Base-by-base conservation (phyloP, 1,284 basidiomycete species). In the Irpex sp. region DNA sequence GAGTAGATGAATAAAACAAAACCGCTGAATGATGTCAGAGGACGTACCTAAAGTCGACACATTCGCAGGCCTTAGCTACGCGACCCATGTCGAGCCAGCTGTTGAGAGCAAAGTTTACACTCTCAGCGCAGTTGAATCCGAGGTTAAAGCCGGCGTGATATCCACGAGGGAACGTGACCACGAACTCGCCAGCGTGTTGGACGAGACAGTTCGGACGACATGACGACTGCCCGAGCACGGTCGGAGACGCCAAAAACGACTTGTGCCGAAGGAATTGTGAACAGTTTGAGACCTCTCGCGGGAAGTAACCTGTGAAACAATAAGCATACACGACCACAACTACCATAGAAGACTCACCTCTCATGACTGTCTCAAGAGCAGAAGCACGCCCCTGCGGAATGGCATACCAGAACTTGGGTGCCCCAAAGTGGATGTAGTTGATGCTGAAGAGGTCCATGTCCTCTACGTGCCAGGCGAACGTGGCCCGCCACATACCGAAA, bases 401-500 rank as follows among this genome's bases (percentile, higher is more conserved):
- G 0, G 95, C 88, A 74, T 99, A 99, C 96, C 97, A 99, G 72
- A 93, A 88, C 68, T 91, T 99, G 1, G 95, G 96, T 0, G 96
- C 96, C 2, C 96, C 96, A 71, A 98, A 99, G 75, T 99, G 96
- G 64, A 99, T 95, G 72, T 97, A 98, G 75, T 98, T 99, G 79
- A 99, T 99, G 60, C 94, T 96, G 77, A 96, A 97, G 3, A 99
- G 82, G 72, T 98, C 96, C 93, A 94, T 94, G 73, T 94, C 88
- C 71, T 99, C 96, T 55, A 99, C 96, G 69, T 99, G 96, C 97
- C 97, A 99, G 0, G 96, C 94, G 74, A 99, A 97, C 0, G 94
- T 96, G 14, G 97, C 96, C 58, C 94, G 83, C 96, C 96, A 99
- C 94, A 98, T 98, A 66, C 96, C 96, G 74, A 97, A 98, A 75